These are phyloP conservation scores for Colletotrichum sp. DNA, from an alignment of 2,329 filamentous ascomycete species.

Conservation along the genomic window DNA sequence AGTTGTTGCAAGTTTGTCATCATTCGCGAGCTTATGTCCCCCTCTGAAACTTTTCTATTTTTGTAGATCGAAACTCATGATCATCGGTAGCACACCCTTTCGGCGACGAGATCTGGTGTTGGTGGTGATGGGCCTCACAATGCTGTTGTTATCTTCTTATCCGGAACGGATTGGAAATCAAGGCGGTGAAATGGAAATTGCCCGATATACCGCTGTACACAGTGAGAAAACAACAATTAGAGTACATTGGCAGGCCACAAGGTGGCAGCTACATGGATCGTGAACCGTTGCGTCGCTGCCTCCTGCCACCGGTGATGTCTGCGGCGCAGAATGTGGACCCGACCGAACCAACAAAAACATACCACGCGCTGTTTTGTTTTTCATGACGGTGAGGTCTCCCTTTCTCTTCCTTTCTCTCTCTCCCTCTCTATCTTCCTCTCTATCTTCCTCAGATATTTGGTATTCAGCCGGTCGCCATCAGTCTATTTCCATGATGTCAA, in stretches of 20 bases:
- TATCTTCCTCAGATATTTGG: neutral
- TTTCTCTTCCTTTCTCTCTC: neutral
- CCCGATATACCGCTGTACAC: neutral
- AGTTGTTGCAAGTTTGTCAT: neutral
- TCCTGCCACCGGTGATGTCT: neutral
- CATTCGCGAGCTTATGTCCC: neutral
- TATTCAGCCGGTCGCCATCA: neutral
- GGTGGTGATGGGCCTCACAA: neutral
- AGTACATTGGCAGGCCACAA: neutral
- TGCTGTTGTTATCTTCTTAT: neutral
- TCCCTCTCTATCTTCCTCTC: neutral
- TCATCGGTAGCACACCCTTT: neutral
- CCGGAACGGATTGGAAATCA: neutral
- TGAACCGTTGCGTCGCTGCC: neutral
- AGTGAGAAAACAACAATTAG: neutral
- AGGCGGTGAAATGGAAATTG: neutral
- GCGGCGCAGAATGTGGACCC: neutral
- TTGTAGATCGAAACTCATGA: neutral
- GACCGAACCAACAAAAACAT: neutral
- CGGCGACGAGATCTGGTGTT: neutral
- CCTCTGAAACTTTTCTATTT: neutral
- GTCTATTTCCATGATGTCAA: neutral
- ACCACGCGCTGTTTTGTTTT: neutral
- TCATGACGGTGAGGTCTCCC: neutral
- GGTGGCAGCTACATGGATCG: neutral